Evolutionary conservation across 306 rosid species (phyloP), one percentile per base, ranked within the genome.

Genomic region (Acacia acuminata): DNA sequence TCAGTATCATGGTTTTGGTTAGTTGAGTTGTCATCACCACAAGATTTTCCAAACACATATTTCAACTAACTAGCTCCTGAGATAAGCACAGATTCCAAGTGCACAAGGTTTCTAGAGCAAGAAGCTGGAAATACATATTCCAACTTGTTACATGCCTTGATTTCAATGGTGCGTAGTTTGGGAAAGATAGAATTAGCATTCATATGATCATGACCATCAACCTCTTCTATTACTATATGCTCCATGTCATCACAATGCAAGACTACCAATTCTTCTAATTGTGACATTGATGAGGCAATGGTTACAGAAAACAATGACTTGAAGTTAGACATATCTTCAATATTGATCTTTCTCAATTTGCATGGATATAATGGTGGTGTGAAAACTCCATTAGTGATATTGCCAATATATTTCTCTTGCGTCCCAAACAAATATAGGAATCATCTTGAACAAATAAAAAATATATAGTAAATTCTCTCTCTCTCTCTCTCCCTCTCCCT

Each of bases 251-350:
- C 36, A 16, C 78, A 58, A 0, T 34, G 38, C 2, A 15, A 22
- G 24, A 70, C 45, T 3, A 4, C 30, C 60, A 77, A 50, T n/a
- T 63, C 32, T 63, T 77, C 78, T 79, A 71, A 50, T 3, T 22
- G 42, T 16, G 8, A 14, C 68, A 83, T 30, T 64, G 48, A 6
- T 1, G 22, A 47, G 9, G 85, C 85, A 34, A 71, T 20, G 10
- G 75, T 24, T 32, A 50, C 14, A 36, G 75, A 17, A 43, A 83
- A 77, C 45, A 83, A 14, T n/a, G 69, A 77, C 8, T 14, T 67
- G 16, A 77, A 8, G 65, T 47, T 71, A 81, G 8, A n/a, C n/a
- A n/a, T n/a, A n/a, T n/a, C n/a, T n/a, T n/a, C n/a, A n/a, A n/a
- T n/a, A n/a, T n/a, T n/a, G n/a, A n/a, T n/a, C 60, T 51, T 32